Percentiles rank a stretch among this genome's conserved stretches.
These are phyloP conservation scores for Ilex paraguariensis DNA, from an alignment of 305 asterid species.

Conservation along the genomic window DNA sequence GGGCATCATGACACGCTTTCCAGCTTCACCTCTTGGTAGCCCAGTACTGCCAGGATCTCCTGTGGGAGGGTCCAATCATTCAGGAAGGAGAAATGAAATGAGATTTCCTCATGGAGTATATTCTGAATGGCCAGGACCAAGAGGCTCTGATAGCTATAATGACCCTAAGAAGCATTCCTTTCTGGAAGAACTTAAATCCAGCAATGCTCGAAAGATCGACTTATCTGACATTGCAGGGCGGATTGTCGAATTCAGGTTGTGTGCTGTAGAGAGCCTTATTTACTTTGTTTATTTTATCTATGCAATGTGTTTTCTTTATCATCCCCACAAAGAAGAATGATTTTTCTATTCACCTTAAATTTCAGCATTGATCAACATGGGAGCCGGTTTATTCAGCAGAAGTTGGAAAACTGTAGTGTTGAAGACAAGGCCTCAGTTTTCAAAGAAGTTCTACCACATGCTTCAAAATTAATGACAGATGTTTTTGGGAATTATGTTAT, in stretches of 20 bases:
- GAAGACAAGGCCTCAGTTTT: constrained; percentile 76
- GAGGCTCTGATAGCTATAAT: constrained; percentile 39
- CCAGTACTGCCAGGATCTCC: constrained; percentile 72
- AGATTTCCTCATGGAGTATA: constrained; percentile 49
- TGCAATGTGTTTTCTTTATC: not conserved
- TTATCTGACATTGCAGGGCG: constrained; percentile 69
- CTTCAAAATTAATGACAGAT: constrained; percentile 70
- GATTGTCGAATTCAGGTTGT: constrained; percentile 75
- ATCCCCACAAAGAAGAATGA: constrained; percentile 7
- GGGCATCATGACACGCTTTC: constrained; percentile 57
- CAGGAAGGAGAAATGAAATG: constrained; percentile 51
- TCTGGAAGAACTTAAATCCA: constrained; percentile 76
- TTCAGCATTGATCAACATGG: constrained; percentile 87
- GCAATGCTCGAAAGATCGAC: constrained; percentile 57
- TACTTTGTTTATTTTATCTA: not conserved
- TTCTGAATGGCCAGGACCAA: constrained; percentile 69
- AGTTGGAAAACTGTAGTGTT: constrained; percentile 65
- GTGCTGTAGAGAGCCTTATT: constrained; percentile 7
- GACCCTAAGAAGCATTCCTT: constrained; percentile 61
- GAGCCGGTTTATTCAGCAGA: constrained; percentile 87
- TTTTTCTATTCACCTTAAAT: constrained; percentile 14
- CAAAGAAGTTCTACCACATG: constrained; percentile 73
- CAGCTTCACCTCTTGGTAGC: constrained; percentile 64
- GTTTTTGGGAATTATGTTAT: constrained; percentile 92
- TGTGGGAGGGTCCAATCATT: constrained; percentile 34